Evolutionary conservation across 805 yeast genomes (phyloP).

Genomic region (Naumovozyma dairenensis): DNA sequence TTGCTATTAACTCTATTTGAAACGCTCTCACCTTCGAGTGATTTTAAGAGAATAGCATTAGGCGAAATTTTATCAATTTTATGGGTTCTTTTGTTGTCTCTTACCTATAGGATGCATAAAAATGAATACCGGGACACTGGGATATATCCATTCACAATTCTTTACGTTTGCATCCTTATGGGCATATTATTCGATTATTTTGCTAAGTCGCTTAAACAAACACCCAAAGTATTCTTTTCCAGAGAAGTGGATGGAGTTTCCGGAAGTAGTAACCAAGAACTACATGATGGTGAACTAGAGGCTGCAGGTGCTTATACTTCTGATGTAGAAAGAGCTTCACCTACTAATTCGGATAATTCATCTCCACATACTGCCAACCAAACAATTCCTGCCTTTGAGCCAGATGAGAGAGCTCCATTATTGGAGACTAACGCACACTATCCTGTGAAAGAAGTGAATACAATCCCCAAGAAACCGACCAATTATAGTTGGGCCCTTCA

Average conservation of each 20-base stretch:
- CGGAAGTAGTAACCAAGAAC: no score
- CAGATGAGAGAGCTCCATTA: conserved; percentile 31
- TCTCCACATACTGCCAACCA: no score
- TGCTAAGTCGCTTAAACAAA: neutral
- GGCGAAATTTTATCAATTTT: conserved; percentile 43
- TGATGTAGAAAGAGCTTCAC: no score
- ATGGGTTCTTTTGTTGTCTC: conserved; percentile 48
- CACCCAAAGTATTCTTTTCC: no score
- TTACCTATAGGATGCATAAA: conserved; percentile 40
- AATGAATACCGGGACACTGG: conserved; percentile 41
- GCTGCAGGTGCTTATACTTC: neutral
- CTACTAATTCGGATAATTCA: no score
- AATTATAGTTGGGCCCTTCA: conserved; percentile 77
- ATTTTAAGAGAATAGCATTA: conserved; percentile 49
- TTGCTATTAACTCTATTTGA: conserved; percentile 36
- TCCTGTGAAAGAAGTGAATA: neutral
- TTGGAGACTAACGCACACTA: conserved; percentile 3
- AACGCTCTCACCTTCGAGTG: conserved; percentile 38
- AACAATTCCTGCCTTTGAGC: no score
- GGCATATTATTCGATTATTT: neutral
- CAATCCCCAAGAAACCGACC: neutral
- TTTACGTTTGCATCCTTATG: conserved; percentile 28
- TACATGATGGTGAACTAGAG: no score
- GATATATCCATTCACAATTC: conserved; percentile 37
- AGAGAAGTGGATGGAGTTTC: no score